Evolutionary conservation across 2,329 filamentous ascomycete species (phyloP), one percentile per base, ranked within the genome.

Genomic region (Westerdykella sp.): DNA sequence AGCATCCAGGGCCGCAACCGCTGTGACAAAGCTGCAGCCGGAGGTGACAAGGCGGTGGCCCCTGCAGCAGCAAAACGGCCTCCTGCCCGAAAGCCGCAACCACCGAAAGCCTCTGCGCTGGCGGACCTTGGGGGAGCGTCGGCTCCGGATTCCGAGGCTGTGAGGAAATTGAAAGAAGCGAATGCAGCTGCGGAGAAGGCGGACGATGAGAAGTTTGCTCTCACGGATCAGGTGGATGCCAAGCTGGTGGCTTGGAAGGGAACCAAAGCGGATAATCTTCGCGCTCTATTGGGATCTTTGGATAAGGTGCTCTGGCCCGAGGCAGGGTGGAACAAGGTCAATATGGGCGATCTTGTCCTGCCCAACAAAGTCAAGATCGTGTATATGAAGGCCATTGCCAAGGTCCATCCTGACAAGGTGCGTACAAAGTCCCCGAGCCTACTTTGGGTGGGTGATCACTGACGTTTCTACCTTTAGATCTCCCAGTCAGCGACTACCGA

Each of bases 351-450:
- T 71, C 69, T 98, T 55, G 85, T 98, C 41, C 79, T 95, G 77
- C 83, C 89, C 28, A 89, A 87, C 55, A 95, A 91, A 75, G 93
- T 97, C 66, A 98, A 98, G 79, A 84, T 98, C 51, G 76, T 86
- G 47, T 98, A 98, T 65, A 97, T 98, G 93, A 96, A 95, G 78
- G 93, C 91, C 5, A 97, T 98, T 76, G 87, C 84, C 10, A 97
- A 96, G 76, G 93, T 93, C 55, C 93, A 98, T 76, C 93, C 93
- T 47, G 93, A 98, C 68, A 98, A 98, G 84, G 93, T 96, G 75
- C 41, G 21, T 48, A 23, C 28, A 34, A 22, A 22, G n/a, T 21
- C 18, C 6, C 41, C 34, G 14, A 37, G 6, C 18, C 18, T 21
- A 21, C 14, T 5, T 35, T 5, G 6, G 9, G 14, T 14, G 23